Evolutionary conservation across 2,329 filamentous ascomycete genomes (phyloP).

Genomic region (Paecilomyces sp.): DNA sequence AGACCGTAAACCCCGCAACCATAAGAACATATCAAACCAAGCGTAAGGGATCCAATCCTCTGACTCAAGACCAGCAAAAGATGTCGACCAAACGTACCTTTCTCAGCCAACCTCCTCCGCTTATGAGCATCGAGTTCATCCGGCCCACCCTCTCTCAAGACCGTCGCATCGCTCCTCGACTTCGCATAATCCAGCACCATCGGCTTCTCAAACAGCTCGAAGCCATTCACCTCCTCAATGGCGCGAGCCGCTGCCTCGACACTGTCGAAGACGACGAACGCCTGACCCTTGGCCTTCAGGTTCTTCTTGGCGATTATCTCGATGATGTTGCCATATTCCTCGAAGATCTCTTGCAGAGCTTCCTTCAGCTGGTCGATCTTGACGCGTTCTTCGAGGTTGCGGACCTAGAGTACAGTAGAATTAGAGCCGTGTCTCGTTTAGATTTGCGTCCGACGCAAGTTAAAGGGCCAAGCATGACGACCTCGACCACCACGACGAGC

Average conservation of each 20-base stretch:
- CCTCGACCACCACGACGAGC: too few species aligned
- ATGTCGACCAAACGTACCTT: conserved; percentile 52
- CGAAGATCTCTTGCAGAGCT: conserved; percentile 70
- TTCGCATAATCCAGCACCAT: conserved; percentile 80
- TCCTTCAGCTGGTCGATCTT: conserved; percentile 71
- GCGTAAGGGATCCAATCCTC: background rate
- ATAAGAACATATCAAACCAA: background rate
- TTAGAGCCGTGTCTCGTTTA: background rate
- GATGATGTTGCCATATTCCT: conserved; percentile 77
- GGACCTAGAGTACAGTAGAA: conserved; percentile 38
- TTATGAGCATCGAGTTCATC: conserved; percentile 88
- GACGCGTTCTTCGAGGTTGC: conserved; percentile 87
- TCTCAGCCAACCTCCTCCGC: conserved; percentile 74
- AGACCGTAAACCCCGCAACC: background rate
- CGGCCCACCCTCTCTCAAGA: conserved; percentile 62
- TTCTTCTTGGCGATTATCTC: conserved; percentile 86
- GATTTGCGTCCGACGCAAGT: background rate
- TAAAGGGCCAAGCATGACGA: too few species aligned
- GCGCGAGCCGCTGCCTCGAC: conserved; percentile 72
- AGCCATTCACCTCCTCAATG: conserved; percentile 84
- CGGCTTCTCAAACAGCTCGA: conserved; percentile 85
- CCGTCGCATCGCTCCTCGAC: conserved; percentile 79
- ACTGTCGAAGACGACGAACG: conserved; percentile 84
- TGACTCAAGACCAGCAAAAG: conserved; percentile 1
- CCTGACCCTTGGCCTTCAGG: conserved; percentile 87